These are phyloP conservation scores for Helotiales sp. DNA, from an alignment of 2,329 filamentous ascomycete species.

Conservation along the genomic window DNA sequence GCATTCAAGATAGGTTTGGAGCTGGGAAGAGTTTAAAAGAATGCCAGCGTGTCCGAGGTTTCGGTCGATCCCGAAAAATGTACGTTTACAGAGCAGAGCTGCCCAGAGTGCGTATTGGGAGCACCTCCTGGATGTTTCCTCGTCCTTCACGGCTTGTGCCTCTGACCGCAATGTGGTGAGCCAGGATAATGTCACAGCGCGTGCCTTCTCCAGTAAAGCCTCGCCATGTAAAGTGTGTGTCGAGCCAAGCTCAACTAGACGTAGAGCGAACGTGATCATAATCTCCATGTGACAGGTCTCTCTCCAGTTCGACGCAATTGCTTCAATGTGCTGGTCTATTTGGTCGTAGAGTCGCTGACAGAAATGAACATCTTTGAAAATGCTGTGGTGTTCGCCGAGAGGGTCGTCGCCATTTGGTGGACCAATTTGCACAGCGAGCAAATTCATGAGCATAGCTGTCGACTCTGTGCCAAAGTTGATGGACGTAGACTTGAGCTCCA, in stretches of 20 bases:
- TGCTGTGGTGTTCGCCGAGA: constrained; percentile 47
- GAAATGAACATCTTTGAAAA: constrained; percentile 52
- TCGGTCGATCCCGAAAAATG: constrained; percentile 29
- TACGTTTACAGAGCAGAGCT: constrained; percentile 55
- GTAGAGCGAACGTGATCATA: constrained; percentile 51
- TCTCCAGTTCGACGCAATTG: constrained; percentile 56
- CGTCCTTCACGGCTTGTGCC: constrained; percentile 40
- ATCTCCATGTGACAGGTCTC: constrained; percentile 59
- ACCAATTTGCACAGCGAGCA: constrained; percentile 56
- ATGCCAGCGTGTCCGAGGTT: background rate
- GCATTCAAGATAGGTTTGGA: constrained; percentile 38
- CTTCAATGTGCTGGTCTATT: constrained; percentile 45
- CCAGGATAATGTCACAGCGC: constrained; percentile 51
- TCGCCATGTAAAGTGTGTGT: constrained; percentile 4
- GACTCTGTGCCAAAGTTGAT: constrained; percentile 60
- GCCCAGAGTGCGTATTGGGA: constrained; percentile 52
- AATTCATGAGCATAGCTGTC: constrained; percentile 49
- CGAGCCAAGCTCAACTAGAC: constrained; percentile 35
- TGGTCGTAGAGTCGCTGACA: constrained; percentile 48
- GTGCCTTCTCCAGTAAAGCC: constrained; percentile 42
- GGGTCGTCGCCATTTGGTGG: constrained; percentile 38
- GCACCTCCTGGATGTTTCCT: constrained; percentile 39
- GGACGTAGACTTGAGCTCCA: constrained; percentile 51
- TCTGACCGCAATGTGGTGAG: constrained; percentile 47
- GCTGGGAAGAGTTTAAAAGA: constrained; percentile 9